Evolutionary conservation across 2,329 filamentous ascomycete genomes (phyloP).

Genomic region (Colletotrichum simmondsii): DNA sequence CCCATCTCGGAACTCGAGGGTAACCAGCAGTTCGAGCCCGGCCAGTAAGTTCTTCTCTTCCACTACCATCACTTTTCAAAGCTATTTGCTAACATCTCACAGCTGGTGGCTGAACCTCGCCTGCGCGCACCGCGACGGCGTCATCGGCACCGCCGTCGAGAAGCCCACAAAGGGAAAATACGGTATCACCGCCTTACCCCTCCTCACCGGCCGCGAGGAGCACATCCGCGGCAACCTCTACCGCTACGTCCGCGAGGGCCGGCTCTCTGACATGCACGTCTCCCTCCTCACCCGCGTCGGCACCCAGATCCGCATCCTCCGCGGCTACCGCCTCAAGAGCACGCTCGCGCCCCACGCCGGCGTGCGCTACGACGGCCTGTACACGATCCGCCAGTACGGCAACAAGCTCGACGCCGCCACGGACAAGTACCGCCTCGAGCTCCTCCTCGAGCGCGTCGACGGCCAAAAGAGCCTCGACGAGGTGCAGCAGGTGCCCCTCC

Average conservation of each 20-base stretch:
- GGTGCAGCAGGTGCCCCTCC: conserved; percentile 57
- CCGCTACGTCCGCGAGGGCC: conserved; percentile 58
- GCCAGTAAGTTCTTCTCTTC: conserved; percentile 58
- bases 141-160: conserved; percentile 57
- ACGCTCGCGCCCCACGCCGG: conserved; percentile 62
- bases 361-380: conserved; percentile 69
- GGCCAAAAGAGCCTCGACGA: conserved; percentile 55
- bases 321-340: conserved; percentile 62
- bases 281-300: conserved; percentile 61
- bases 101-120: conserved; percentile 70
- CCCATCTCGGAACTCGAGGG: conserved; percentile 52
- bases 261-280: conserved; percentile 57
- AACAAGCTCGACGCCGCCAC: conserved; percentile 51
- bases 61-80: no score
- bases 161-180: conserved; percentile 58
- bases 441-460: conserved; percentile 57
- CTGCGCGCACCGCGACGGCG: conserved; percentile 66
- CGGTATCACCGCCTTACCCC: conserved; percentile 58
- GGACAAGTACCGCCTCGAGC: conserved; percentile 54
- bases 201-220: conserved; percentile 63
- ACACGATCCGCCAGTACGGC: conserved; percentile 60
- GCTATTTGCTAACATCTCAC: conserved; percentile 34
- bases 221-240: conserved; percentile 44
- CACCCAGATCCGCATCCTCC: conserved; percentile 60
- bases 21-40: conserved; percentile 55